Conservation (phyloP, 768 basidiomycete species). For the Daedaleopsis sinensis region DNA sequence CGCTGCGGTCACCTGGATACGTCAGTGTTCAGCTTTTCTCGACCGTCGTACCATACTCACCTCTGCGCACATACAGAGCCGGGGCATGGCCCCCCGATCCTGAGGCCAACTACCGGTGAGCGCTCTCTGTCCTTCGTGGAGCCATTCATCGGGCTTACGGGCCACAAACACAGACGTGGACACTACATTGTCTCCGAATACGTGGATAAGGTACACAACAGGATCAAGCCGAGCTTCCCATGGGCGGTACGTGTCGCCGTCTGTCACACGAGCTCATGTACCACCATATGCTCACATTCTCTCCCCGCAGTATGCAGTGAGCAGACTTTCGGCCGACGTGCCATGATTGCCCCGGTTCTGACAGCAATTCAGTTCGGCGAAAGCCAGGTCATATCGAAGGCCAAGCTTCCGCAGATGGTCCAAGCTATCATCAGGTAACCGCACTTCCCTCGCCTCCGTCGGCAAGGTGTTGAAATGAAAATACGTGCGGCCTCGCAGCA, state of each 20-base stretch:
- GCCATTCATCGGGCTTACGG: conserved; percentile 18
- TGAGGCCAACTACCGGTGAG: conserved; percentile 75
- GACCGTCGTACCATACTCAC: conserved; percentile 5
- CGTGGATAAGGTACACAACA: conserved; percentile 65
- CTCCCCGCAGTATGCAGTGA: conserved; percentile 61
- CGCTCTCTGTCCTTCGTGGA: conserved; percentile 1
- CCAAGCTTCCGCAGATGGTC: conserved; percentile 70
- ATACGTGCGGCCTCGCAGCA: conserved; percentile 44
- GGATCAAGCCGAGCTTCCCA: conserved; percentile 62
- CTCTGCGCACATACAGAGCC: conserved; percentile 40
- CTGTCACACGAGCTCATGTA: conserved; percentile 1
- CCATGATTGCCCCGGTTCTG: conserved; percentile 6
- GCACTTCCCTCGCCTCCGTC: neutral
- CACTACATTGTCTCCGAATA: conserved; percentile 78
- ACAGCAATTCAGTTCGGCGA: conserved; percentile 64
- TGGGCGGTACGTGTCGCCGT: conserved; percentile 61
- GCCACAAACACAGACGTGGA: conserved; percentile 46
- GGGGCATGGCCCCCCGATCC: conserved; percentile 81
- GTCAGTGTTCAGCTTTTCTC: conserved; percentile 42
- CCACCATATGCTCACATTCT: conserved; percentile 1
- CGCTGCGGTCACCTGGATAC: conserved; percentile 71
- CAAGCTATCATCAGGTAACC: conserved; percentile 72
- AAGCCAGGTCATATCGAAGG: conserved; percentile 67
- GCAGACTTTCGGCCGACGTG: conserved; percentile 27
- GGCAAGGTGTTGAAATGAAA: neutral